Base-by-base conservation (phyloP, 208 protist species). In the Trypanosoma vivax region DNA sequence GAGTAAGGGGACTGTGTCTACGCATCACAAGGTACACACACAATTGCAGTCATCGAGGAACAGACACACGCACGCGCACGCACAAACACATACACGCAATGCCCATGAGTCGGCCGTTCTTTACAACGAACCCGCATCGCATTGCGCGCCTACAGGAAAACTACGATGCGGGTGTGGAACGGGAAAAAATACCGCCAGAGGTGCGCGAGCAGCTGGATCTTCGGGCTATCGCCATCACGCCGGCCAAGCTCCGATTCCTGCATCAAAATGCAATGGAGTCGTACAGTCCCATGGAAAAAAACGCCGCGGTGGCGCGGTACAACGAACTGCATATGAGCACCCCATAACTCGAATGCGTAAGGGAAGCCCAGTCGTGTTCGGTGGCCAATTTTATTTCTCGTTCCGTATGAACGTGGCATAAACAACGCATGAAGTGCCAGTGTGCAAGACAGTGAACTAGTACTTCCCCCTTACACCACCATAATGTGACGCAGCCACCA, bases 211-310 rank as follows among this genome's bases (percentile, higher is more conserved):
- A 70, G 52, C 60, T 83, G 14, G 82, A 90, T 40, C 21, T 70
- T 25, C 42, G 72, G 21, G 42, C 30, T 34, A 63, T 90, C 1
- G 24, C 50, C 29, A 75, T 86, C n/a, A 66, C 72, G 7, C 34
- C 60, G 28, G 60, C 74, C 10, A 90, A 90, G 56, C 72, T 90
- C 21, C 64, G 70, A 33, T 90, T 90, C 55, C 65, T 90, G 3
- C 80, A 70, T 50, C 82, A 90, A 49, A 90, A 90, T 59, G 77
- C 77, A 1, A 57, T 79, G 61, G 82, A 86, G 60, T 47, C 60
- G 31, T 90, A 90, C 63, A 64, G 60, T 41, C 25, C 57, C 6
- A 53, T 52, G 16, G 58, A 73, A 45, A 90, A 90, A 60, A 86
- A 83, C 33, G 25, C 64, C 47, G 83, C 81, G 50, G 62, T 81